Percentiles rank a stretch among this genome's conserved stretches.
These are phyloP conservation scores for Leishmania tarentolae DNA, from an alignment of 208 protist genomes.

Conservation along the genomic window DNA sequence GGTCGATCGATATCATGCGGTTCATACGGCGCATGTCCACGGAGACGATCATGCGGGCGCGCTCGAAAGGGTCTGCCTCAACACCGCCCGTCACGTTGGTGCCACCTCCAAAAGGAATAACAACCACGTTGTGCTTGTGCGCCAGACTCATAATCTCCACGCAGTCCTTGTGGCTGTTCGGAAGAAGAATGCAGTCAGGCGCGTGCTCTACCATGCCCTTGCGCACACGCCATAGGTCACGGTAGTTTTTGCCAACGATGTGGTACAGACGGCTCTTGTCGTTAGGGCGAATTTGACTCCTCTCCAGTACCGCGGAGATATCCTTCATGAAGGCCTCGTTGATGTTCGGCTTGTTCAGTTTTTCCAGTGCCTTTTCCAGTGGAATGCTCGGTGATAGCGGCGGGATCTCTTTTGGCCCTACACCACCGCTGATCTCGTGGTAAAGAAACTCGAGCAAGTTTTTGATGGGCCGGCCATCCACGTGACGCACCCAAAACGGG, in stretches of 20 bases:
- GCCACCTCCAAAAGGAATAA: conserved; percentile 95
- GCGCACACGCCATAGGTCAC: conserved; percentile 91
- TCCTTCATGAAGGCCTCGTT: conserved; percentile 86
- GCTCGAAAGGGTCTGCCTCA: conserved; percentile 86
- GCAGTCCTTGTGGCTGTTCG: conserved; percentile 88
- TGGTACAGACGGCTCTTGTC: conserved; percentile 81
- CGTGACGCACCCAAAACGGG: conserved; percentile 58
- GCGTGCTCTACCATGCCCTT: conserved; percentile 86
- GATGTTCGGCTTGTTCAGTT: conserved; percentile 64
- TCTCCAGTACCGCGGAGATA: conserved; percentile 42
- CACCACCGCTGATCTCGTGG: conserved; percentile 64
- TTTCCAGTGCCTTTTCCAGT: conserved; percentile 68
- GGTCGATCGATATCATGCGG: conserved; percentile 86
- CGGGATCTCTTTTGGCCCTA: conserved; percentile 43
- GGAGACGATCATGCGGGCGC: conserved; percentile 89
- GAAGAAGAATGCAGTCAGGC: conserved; percentile 91
- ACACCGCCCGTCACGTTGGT: conserved; percentile 94
- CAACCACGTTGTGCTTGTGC: conserved; percentile 89
- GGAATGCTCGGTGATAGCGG: conserved; percentile 71
- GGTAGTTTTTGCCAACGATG: conserved; percentile 93
- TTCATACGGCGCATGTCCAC: conserved; percentile 95
- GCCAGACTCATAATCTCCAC: conserved; percentile 82
- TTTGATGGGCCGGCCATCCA: conserved; percentile 81
- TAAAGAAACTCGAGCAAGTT: conserved; percentile 82
- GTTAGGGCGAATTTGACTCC: conserved; percentile 75